These are phyloP conservation scores for Sporothrix protearum DNA, from an alignment of 2,329 filamentous ascomycete species.

Conservation along the genomic window DNA sequence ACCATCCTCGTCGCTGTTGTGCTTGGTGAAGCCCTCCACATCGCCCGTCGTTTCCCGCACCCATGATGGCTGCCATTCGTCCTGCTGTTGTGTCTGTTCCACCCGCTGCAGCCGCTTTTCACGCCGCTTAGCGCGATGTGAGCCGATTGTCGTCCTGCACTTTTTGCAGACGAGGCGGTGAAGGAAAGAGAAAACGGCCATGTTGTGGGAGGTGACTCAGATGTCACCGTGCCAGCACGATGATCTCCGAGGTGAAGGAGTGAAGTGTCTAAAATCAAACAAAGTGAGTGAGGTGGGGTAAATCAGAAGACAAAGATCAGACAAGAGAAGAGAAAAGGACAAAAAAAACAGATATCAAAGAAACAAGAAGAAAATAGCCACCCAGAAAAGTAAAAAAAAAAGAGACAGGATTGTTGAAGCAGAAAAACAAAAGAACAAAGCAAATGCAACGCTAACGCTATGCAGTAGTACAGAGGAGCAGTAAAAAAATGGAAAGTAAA, in stretches of 20 bases:
- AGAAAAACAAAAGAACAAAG: neutral
- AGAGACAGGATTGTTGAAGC: neutral
- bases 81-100: neutral
- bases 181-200: conserved; percentile 11
- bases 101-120: neutral
- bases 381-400: neutral
- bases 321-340: neutral
- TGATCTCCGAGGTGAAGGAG: neutral
- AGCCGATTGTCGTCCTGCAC: neutral
- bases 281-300: neutral
- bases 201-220: neutral
- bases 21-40: neutral
- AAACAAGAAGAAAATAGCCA: neutral
- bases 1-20: neutral
- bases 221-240: conserved; percentile 6
- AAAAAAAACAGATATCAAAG: neutral
- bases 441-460: neutral
- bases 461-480: neutral
- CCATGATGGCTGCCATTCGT: neutral
- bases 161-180: conserved; percentile 5
- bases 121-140: neutral
- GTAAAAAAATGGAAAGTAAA: neutral
- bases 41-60: neutral
- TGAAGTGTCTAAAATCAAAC: neutral
- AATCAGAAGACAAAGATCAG: neutral